Evolutionary conservation across 345 rosid species (phyloP).

Genomic region (Eucalyptus curtisii): DNA sequence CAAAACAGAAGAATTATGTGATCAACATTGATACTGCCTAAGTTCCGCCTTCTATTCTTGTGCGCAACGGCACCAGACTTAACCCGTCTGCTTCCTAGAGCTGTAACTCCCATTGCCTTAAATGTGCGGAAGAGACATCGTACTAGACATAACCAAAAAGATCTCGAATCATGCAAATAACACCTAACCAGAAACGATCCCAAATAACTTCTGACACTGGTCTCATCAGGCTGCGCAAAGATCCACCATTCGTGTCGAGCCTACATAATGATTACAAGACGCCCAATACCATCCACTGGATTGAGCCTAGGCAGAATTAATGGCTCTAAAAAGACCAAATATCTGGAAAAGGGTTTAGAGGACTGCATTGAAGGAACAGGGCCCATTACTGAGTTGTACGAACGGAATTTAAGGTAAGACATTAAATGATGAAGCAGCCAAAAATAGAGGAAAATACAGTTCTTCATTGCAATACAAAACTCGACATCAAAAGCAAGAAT

Average conservation of each 20-base stretch:
- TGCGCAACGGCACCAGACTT: not conserved
- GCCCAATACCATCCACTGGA: not conserved
- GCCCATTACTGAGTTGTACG: not conserved
- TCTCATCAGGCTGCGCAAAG: not conserved
- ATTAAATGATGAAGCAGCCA: not conserved
- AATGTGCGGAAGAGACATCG: not conserved
- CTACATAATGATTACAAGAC: not conserved
- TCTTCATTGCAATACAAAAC: not conserved
- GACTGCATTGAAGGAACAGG: not conserved
- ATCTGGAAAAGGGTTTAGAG: not conserved
- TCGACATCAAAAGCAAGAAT: not conserved
- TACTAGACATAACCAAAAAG: not conserved
- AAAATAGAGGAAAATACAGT: not conserved
- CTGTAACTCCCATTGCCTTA: not conserved
- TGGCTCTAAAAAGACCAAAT: not conserved
- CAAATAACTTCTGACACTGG: not conserved
- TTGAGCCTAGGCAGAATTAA: not conserved
- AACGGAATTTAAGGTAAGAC: not conserved
- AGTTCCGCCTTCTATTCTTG: not conserved
- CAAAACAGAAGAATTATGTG: not conserved
- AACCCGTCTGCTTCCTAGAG: not conserved
- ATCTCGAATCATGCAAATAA: not conserved
- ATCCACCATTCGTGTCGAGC: not conserved
- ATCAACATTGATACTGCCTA: not conserved
- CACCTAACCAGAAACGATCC: not conserved